Evolutionary conservation across 805 yeast genomes (phyloP).

Genomic region (Jamesozyma jinghongensis): DNA sequence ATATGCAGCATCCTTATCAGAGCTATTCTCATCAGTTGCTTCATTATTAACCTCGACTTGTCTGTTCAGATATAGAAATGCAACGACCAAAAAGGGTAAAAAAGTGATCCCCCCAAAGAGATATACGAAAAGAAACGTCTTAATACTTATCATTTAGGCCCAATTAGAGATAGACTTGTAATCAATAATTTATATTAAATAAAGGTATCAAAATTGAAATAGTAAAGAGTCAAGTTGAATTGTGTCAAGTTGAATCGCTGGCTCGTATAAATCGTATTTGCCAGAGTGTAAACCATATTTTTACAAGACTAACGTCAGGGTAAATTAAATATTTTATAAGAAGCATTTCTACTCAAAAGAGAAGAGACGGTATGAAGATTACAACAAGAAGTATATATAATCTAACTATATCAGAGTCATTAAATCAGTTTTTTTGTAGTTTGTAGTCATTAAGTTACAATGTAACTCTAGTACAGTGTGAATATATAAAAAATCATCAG

Average conservation of each 20-base stretch:
- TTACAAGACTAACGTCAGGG: no score
- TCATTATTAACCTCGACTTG: constrained; percentile 8
- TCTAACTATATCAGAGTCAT: constrained; percentile 29
- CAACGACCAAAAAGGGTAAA: constrained; percentile 46
- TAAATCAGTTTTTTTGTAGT: constrained; percentile 31
- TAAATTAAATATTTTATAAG: no score
- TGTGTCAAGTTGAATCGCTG: no score
- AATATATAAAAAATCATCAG: constrained; percentile 16
- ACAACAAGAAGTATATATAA: not conserved
- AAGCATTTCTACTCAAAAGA: no score
- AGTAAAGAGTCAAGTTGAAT: no score
- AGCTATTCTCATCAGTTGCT: constrained; percentile 2
- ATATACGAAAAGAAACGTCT: constrained; percentile 40
- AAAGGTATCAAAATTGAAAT: no score
- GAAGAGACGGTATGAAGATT: no score
- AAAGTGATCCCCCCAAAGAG: constrained; percentile 77
- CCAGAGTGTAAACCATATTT: no score
- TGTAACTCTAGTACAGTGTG: constrained; percentile 33
- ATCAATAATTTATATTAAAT: no score
- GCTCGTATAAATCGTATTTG: no score
- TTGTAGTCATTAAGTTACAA: constrained; percentile 29
- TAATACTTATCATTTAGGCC: constrained; percentile 26
- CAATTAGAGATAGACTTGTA: no score
- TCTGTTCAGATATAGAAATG: constrained; percentile 27
- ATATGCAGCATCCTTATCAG: constrained; percentile 15